Conservation (phyloP, 179 eudicot genomes). For the Amaranthus tricolor region DNA sequence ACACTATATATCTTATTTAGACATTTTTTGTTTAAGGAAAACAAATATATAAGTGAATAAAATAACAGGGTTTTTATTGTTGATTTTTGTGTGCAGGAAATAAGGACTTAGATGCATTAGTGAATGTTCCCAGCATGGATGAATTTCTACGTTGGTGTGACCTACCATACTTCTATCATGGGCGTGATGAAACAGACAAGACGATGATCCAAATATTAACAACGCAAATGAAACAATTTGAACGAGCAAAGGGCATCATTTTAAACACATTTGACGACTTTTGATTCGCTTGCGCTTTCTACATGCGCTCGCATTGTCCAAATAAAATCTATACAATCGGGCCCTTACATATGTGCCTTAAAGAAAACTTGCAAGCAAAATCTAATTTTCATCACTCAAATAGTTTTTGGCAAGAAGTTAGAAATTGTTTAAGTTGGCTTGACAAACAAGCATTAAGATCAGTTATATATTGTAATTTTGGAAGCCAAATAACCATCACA, state of each 20-base stretch:
- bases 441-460: slow-evolving; percentile 6
- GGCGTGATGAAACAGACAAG: not conserved
- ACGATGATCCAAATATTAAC: not conserved
- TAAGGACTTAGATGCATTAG: not conserved
- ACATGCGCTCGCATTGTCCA: slow-evolving; percentile 9
- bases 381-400: not conserved
- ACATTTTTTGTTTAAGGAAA: not conserved
- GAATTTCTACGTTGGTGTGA: not conserved
- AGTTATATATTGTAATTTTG: slow-evolving; percentile 20
- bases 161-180: slow-evolving; percentile 13
- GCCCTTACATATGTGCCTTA: slow-evolving; percentile 3
- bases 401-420: slow-evolving; percentile 25
- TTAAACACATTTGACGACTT: slow-evolving; percentile 9
- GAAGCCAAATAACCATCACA: slow-evolving; percentile 16
- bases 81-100: not conserved
- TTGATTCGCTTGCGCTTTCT: not conserved
- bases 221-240: not conserved
- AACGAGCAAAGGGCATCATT: not conserved
- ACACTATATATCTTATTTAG: no score
- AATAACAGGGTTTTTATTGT: not conserved
- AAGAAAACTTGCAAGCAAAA: not conserved
- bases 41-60: not conserved
- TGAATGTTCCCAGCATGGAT: slow-evolving; percentile 1
- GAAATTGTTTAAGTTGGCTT: slow-evolving; percentile 21
- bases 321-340: slow-evolving; percentile 1